Conservation (phyloP, 78 protist species). For the Isochrysis galbana region DNA sequence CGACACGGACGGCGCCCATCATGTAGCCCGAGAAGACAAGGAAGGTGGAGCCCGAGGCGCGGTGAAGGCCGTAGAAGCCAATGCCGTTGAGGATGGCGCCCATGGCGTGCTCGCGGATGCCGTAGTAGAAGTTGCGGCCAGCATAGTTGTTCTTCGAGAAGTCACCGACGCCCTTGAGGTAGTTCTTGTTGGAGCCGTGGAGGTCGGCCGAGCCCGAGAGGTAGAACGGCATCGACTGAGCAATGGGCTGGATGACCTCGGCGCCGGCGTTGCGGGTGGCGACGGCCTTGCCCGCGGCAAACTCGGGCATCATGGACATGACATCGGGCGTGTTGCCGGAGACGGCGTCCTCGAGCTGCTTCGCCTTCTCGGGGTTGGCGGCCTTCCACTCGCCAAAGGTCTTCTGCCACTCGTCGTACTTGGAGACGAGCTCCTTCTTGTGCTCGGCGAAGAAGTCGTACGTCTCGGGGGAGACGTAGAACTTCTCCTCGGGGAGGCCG, state of each 20-base stretch:
- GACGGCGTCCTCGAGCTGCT: constrained; percentile 7
- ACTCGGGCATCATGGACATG: constrained; percentile 1
- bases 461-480: constrained; percentile 58
- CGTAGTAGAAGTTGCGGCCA: constrained; percentile 94
- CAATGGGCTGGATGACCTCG: constrained; percentile 41
- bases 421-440: constrained; percentile 11
- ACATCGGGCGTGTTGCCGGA: constrained; percentile 23
- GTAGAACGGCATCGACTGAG: constrained; percentile 47
- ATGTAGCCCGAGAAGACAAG: constrained; percentile 90
- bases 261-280: constrained; percentile 54
- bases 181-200: constrained; percentile 63
- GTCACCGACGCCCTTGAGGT: constrained; percentile 61
- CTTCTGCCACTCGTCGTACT: constrained; percentile 37
- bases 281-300: background rate
- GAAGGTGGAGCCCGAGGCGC: constrained; percentile 96
- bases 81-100: constrained; percentile 96
- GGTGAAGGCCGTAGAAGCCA: constrained; percentile 56
- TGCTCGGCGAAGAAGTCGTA: constrained; percentile 1
- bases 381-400: constrained; percentile 35
- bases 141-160: constrained; percentile 46
- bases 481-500: constrained; percentile 58
- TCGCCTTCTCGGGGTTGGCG: constrained; percentile 49
- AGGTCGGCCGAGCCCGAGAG: constrained; percentile 77
- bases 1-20: constrained; percentile 87
- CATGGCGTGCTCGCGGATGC: constrained; percentile 99